Evolutionary conservation across 1,284 basidiomycete species (phyloP), one percentile per base, ranked within the genome.

Genomic region (Caloboletus firmus): DNA sequence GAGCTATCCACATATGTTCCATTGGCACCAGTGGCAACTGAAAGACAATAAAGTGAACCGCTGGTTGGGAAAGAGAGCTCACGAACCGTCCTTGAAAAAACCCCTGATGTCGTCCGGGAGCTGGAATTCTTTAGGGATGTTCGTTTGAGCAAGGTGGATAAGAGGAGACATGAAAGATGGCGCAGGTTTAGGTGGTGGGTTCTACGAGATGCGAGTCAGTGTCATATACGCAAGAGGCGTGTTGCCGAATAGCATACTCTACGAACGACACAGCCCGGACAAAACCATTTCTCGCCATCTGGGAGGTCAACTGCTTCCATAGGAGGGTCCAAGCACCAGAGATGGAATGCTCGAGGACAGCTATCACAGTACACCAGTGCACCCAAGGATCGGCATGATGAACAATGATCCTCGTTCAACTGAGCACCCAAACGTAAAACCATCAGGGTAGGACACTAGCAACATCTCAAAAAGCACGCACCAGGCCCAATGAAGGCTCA

Each of bases 301-400:
- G 87, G 85, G 42, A 92, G 76, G 64, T 98, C 94, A 62, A 89
- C 81, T 49, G 87, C 79, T 61, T 95, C 91, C 74, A 98, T 83
- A 22, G 96, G 96, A 40, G 96, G 96, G 69, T 98, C 91, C 63
- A 99, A 83, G 72, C 96, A 99, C 81, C 88, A 87, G 57, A 98
- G 86, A 74, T 99, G 96, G 72, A 98, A 99, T 22, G 94, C 93
- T 59, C 91, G 81, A 31, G 96, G 93, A 70, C 97, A 99, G 13
- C 95, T 95, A 70, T 99, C 96, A 73, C 96, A 99, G 71, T 98
- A 98, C 10, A 96, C 82, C 56, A 95, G 78, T 24, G 84, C 81
- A 52, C 95, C 91, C 52, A 83, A 75, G 24, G 86, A 90, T 62
- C 87, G 83, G 73, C 96, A 98, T 2, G 92, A 84, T 49, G 94